A percentile compares a stretch with the other conserved stretches of the same genome.
Evolutionary conservation across 495 filamentous ascomycete species (phyloP).

Genomic region (Gamarada debralockiae): DNA sequence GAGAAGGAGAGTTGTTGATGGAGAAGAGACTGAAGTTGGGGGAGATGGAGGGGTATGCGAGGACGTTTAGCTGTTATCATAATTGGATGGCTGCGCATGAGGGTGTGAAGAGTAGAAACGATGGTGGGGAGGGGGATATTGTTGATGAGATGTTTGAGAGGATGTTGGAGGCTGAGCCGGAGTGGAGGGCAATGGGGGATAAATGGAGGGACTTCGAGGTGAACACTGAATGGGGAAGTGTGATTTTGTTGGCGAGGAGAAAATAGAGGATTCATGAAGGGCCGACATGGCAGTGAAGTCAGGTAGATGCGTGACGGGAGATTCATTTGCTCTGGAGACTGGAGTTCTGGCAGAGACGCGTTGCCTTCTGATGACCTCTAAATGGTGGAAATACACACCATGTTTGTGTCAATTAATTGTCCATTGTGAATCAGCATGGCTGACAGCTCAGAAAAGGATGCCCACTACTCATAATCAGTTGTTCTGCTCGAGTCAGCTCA

Average conservation of each 20-base stretch:
- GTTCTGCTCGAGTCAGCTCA: background rate
- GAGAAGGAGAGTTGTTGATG: constrained; percentile 47
- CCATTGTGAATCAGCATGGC: too few species aligned
- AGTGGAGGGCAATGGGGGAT: constrained; percentile 44
- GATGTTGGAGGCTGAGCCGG: constrained; percentile 39
- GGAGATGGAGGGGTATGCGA: constrained; percentile 49
- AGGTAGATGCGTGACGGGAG: background rate
- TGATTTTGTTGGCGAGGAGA: constrained; percentile 47
- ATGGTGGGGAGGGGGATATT: constrained; percentile 49
- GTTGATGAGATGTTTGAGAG: constrained; percentile 54
- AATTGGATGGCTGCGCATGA: constrained; percentile 50
- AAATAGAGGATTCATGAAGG: constrained; percentile 25
- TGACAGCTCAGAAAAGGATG: background rate
- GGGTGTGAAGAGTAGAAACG: constrained; percentile 36
- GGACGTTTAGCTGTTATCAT: constrained; percentile 53
- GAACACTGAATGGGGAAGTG: constrained; percentile 52
- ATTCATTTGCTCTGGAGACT: background rate
- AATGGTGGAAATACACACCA: too few species aligned
- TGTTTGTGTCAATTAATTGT: too few species aligned
- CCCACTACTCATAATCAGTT: background rate
- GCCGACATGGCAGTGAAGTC: background rate
- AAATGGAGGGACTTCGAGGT: constrained; percentile 45
- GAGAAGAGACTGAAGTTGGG: constrained; percentile 47
- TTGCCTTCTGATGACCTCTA: too few species aligned
- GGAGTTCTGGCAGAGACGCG: too few species aligned